A percentile compares a stretch with the other conserved stretches of the same genome.
phyloP scores from a whole-genome alignment of 176 grass and related monocot genomes.

The Ampelocalamus luodianensis region DNA sequence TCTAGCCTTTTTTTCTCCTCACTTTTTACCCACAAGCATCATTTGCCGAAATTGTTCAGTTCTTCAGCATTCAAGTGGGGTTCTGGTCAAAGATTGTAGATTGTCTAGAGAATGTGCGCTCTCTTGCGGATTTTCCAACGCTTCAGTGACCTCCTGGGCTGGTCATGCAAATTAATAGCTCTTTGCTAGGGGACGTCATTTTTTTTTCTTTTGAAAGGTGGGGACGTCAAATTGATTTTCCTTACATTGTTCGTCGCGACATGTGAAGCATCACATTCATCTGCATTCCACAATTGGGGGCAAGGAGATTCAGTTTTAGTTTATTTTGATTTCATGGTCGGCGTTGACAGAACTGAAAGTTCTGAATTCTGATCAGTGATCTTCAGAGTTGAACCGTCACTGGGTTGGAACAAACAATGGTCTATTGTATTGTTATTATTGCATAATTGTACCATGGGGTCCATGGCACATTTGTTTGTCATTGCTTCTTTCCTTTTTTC shows the following conservation, averaged over 20 bases:
- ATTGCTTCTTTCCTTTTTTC: conserved; percentile 33
- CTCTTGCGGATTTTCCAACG: not conserved
- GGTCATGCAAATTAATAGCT: not conserved
- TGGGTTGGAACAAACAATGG: not conserved
- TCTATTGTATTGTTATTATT: not conserved
- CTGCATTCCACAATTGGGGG: not conserved
- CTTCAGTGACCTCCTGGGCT: not conserved
- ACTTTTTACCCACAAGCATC: not conserved
- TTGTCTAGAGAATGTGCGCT: conserved; percentile 2
- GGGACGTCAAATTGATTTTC: too few relatives aligned
- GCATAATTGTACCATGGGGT: not conserved
- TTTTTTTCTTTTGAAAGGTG: too few relatives aligned
- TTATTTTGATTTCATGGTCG: not conserved
- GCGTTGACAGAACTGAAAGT: not conserved
- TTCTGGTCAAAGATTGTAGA: not conserved
- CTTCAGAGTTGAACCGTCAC: conserved; percentile 1
- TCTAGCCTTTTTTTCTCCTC: not conserved
- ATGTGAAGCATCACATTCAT: conserved; percentile 17
- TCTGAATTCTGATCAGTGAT: not conserved
- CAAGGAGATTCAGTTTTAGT: not conserved
- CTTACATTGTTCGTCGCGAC: not conserved
- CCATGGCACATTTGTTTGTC: not conserved
- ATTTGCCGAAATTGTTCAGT: not conserved
- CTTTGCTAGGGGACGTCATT: not conserved
- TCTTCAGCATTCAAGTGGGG: not conserved